phyloP scores from a whole-genome alignment of 352 stramenopile genomes.

The Chrysophaeum taylorii region DNA sequence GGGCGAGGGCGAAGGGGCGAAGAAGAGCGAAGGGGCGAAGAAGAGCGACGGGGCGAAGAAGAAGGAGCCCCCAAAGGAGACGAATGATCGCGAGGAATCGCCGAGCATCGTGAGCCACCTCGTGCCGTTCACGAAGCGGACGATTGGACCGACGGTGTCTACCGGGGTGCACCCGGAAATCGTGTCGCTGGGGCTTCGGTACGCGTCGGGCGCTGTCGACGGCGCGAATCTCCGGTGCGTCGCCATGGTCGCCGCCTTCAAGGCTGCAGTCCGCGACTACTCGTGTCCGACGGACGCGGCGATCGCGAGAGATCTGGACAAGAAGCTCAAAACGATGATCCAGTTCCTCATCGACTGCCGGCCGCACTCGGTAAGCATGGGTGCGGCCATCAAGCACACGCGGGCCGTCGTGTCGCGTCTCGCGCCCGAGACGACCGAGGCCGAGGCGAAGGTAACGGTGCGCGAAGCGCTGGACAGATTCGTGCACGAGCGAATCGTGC shows the following conservation, averaged over 20 bases:
- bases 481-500: slow-evolving; percentile 78
- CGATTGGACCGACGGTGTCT: slow-evolving; percentile 39
- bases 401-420: slow-evolving; percentile 73
- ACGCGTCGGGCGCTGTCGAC: slow-evolving; percentile 69
- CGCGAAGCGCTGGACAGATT: slow-evolving; percentile 80
- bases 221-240: slow-evolving; percentile 77
- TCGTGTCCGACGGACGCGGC: slow-evolving; percentile 28
- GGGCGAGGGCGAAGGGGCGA: background rate
- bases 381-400: slow-evolving; percentile 83
- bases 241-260: slow-evolving; percentile 83
- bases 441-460: slow-evolving; percentile 66
- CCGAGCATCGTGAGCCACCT: slow-evolving; percentile 11
- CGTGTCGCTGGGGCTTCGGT: slow-evolving; percentile 74
- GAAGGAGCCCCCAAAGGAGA: slow-evolving; percentile 43
- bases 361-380: slow-evolving; percentile 83
- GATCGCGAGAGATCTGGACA: slow-evolving; percentile 57
- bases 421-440: slow-evolving; percentile 63
- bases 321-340: slow-evolving; percentile 77
- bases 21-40: slow-evolving; percentile 10
- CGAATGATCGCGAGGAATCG: slow-evolving; percentile 19
- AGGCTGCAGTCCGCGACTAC: slow-evolving; percentile 73
- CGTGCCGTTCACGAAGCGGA: slow-evolving; percentile 17
- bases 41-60: background rate
- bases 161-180: slow-evolving; percentile 72
- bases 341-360: slow-evolving; percentile 86